Base-by-base conservation (phyloP, 1,284 basidiomycete genomes). In the Malassezia dermatis region DNA sequence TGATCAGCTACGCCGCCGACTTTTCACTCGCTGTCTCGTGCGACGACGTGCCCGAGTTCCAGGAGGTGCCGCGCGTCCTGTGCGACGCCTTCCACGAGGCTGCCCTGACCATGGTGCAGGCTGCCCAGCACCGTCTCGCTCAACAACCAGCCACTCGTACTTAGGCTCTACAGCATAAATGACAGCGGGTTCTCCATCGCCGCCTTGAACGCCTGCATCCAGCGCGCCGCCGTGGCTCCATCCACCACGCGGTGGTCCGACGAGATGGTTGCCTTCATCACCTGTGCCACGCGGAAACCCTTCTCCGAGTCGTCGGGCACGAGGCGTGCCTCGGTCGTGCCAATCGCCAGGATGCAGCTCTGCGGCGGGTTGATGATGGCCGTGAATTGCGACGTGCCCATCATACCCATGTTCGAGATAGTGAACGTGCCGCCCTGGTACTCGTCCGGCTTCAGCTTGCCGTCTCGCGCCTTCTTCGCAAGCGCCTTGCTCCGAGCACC, bases 301-400 rank as follows among this genome's bases (percentile, higher is more conserved):
- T 89, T 91, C 72, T 90, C 88, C 68, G 86, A 84, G 67, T 89
- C 86, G 1, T 86, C 83, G 43, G 88, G 86, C 17, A 90, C 83
- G n/a, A 98, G 79, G 56, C 85, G 86, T 24, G 86, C 81, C 75
- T 84, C 81, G n/a, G 89, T 90, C 24, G 84, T 81, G 40, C 94
- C 91, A 63, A 98, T 83, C 52, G 94, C 94, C 56, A 99, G 84
- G 73, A 98, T 99, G 78, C 90, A 95, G 59, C 88, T 88, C 78
- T 98, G 94, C 32, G 94, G 94, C 17, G 88, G 84, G 82, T 99
- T 99, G 82, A 99, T 95, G 79, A 99, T 98, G 48, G 94, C 94
- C 19, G 91, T 96, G 78, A 99, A 99, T 78, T 94, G 84, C 55
- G 84, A 83, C 52, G 75, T 69, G 66, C 89, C 93, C 74, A 82